These are phyloP conservation scores for Trichosanthes truncata DNA, from an alignment of 306 rosid species.

Conservation along the genomic window DNA sequence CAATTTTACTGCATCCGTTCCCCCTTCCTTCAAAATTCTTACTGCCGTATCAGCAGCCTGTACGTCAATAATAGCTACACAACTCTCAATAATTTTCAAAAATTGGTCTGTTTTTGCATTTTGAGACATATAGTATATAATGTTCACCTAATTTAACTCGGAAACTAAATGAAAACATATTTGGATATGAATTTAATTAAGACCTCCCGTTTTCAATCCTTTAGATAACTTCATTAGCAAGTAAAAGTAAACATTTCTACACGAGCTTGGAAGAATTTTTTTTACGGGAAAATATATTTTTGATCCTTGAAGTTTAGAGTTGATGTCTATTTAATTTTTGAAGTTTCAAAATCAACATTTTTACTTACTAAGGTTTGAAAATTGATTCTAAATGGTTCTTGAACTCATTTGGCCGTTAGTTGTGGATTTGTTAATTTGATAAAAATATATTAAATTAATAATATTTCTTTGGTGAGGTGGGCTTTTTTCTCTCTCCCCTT, in stretches of 20 bases:
- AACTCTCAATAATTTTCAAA: not conserved
- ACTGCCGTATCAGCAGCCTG: constrained; percentile 86
- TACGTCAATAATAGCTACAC: constrained; percentile 19
- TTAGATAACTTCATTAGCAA: not conserved
- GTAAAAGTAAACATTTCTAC: not conserved
- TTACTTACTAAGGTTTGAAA: no score
- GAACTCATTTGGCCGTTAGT: no score
- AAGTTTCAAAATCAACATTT: no score
- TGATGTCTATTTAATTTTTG: no score
- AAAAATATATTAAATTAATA: no score
- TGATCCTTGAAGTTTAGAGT: no score
- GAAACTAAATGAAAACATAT: not conserved
- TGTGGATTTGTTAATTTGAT: no score
- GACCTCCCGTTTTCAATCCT: not conserved
- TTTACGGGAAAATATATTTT: no score
- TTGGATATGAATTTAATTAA: not conserved
- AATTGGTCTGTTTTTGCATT: not conserved
- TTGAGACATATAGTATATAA: no score
- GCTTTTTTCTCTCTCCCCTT: no score
- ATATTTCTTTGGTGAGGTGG: no score
- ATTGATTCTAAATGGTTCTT: no score
- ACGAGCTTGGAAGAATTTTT: not conserved
- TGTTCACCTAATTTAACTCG: not conserved
- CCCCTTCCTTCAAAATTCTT: constrained; percentile 70
- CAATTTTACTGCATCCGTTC: constrained; percentile 84